Conservation (phyloP, 805 yeast species). For the Metschnikowia cerradonensis region DNA sequence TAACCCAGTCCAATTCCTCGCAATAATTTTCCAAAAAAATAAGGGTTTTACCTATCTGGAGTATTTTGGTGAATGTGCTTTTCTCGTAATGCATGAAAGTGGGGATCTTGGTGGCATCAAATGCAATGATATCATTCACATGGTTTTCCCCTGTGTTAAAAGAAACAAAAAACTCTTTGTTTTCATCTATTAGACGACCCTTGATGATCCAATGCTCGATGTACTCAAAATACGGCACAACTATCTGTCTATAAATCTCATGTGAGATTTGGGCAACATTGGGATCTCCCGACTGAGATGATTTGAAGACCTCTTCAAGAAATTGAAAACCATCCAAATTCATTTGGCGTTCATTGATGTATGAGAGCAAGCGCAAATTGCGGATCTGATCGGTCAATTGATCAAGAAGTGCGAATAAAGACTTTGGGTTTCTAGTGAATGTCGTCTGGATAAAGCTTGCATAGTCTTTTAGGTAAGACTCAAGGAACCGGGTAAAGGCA, state of each 20-base stretch:
- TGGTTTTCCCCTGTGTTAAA: slow-evolving; percentile 28
- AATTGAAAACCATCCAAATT: slow-evolving; percentile 45
- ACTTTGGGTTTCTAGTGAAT: slow-evolving; percentile 25
- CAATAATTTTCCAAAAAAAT: slow-evolving; percentile 63
- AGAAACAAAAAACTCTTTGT: slow-evolving; percentile 59
- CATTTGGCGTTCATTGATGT: slow-evolving; percentile 34
- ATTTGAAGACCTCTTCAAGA: slow-evolving; percentile 47
- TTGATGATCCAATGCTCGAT: slow-evolving; percentile 62
- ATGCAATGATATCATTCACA: slow-evolving; percentile 33
- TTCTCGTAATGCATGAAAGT: slow-evolving; percentile 33
- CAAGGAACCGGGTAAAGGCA: slow-evolving; percentile 53
- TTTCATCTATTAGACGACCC: slow-evolving; percentile 57
- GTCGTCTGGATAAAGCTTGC: slow-evolving; percentile 32
- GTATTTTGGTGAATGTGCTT: slow-evolving; percentile 42
- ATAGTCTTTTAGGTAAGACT: slow-evolving; percentile 34
- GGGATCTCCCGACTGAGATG: slow-evolving; percentile 62
- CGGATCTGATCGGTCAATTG: slow-evolving; percentile 48
- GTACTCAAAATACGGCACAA: slow-evolving; percentile 58
- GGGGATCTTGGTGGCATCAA: slow-evolving; percentile 39
- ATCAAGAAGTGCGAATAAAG: slow-evolving; percentile 35
- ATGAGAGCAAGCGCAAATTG: slow-evolving; percentile 55
- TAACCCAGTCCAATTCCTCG: slow-evolving; percentile 63
- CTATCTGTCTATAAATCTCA: slow-evolving; percentile 42
- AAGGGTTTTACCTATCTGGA: slow-evolving; percentile 68
- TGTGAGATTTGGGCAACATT: slow-evolving; percentile 42